Percentiles rank a stretch among this genome's conserved stretches.
These are phyloP conservation scores for Deuterostichococcus epilithicus DNA, from an alignment of 139 green algal species.

Conservation along the genomic window DNA sequence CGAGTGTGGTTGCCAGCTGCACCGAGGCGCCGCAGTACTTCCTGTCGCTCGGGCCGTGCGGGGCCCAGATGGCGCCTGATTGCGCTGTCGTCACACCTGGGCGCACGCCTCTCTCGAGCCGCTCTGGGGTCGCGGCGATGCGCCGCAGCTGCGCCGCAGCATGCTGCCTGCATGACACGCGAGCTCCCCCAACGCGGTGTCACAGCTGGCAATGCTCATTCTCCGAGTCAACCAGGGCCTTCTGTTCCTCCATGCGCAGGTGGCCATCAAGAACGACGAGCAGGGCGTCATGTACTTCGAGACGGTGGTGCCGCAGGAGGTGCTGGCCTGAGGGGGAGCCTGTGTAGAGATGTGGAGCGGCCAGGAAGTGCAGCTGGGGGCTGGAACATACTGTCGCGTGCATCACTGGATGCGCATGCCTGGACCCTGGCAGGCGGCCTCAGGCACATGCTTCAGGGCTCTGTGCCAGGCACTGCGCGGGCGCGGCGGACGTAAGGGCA, in stretches of 20 bases:
- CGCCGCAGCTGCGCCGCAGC: too few relatives aligned
- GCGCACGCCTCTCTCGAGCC: neutral
- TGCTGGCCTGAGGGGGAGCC: constrained; percentile 15
- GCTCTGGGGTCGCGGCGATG: too few relatives aligned
- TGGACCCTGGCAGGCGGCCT: too few relatives aligned
- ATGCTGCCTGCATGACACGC: neutral
- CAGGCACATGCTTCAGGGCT: too few relatives aligned
- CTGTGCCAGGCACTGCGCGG: too few relatives aligned
- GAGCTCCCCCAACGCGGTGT: neutral
- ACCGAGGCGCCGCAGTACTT: neutral
- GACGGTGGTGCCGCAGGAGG: constrained; percentile 59
- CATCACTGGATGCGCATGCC: too few relatives aligned
- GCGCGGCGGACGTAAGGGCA: too few relatives aligned
- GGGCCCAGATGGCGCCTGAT: neutral
- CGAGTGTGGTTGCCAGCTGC: constrained; percentile 18
- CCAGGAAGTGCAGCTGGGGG: too few relatives aligned
- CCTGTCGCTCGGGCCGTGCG: too few relatives aligned
- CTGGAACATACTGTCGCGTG: too few relatives aligned
- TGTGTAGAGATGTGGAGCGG: too few relatives aligned
- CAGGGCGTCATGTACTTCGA: constrained; percentile 87
- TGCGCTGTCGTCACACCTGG: neutral
- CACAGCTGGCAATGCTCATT: neutral
- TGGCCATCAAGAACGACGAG: constrained; percentile 79
- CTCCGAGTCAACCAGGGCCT: neutral
- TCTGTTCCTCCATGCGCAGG: constrained; percentile 33